Evolutionary conservation across 208 protist species (phyloP), one percentile per base, ranked within the genome.

Genomic region (Trypanosoma cruzi): DNA sequence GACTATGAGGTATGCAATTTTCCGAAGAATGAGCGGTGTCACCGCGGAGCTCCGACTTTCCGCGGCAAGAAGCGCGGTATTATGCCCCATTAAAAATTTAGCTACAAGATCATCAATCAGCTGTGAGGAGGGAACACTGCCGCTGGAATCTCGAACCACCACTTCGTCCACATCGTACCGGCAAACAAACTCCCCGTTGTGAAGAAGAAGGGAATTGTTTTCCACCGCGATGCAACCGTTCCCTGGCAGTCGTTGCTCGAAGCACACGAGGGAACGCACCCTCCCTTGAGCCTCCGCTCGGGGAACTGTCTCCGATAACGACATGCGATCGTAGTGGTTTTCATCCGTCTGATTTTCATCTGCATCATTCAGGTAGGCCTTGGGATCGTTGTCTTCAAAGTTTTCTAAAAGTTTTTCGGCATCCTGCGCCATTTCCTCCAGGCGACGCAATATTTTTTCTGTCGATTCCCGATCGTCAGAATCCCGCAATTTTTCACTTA

Each of bases 121-220:
- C 52, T 77, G 69, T 49, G 88, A 90, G 24, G 75, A 68, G 24
- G 81, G 63, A 37, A 74, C 68, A 37, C 71, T 72, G 70, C 77
- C 80, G 48, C 48, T 66, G 36, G 80, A 72, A 49, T 82, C 73
- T 32, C 82, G 72, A 16, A 71, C 75, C 26, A 93, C 75, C n/a
- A 90, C 76, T 66, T 93, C 88, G 53, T 93, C 85, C 29, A 74
- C 76, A 65, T 89, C 84, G 57, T 86, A 93, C 53, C 88, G 82
- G 26, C 73, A 78, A 67, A 69, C 82, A 29, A 72, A 74, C 18
- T 85, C 76, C n/a, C 69, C 78, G 13, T 78, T 75, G 60, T 75
- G 77, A 18, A 76, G 61, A 7, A 90, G 73, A 18, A 93, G 79
- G 40, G 73, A 82, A 64, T 87, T 88, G 24, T 77, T 85, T 58